These are phyloP conservation scores for Escallonia herrerae DNA, from an alignment of 129 eudicot genomes.

Conservation along the genomic window DNA sequence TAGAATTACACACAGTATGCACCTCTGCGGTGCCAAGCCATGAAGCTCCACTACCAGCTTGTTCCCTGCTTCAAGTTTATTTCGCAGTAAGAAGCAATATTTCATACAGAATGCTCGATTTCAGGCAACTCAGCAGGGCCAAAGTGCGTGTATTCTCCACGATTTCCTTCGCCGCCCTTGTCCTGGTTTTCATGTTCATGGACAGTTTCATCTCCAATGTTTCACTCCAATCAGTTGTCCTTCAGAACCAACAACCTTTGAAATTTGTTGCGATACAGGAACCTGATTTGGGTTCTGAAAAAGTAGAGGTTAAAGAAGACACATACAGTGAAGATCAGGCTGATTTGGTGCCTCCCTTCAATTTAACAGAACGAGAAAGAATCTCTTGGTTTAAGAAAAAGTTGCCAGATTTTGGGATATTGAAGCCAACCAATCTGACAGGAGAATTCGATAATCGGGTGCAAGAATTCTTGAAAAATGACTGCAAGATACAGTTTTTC, in stretches of 20 bases:
- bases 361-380: slow-evolving; percentile 23
- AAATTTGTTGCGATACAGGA: slow-evolving; percentile 6
- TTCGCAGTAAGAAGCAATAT: neutral
- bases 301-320: slow-evolving; percentile 22
- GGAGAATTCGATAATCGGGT: slow-evolving; percentile 33
- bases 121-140: slow-evolving; percentile 1
- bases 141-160: slow-evolving; percentile 20
- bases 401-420: slow-evolving; percentile 24
- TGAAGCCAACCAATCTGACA: slow-evolving; percentile 22
- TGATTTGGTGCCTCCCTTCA: slow-evolving; percentile 26
- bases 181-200: slow-evolving; percentile 19
- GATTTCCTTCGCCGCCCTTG: slow-evolving; percentile 13
- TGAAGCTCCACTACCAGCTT: neutral
- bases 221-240: slow-evolving; percentile 6
- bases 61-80: neutral
- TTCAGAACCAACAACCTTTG: slow-evolving; percentile 4
- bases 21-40: neutral
- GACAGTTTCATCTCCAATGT: slow-evolving; percentile 13
- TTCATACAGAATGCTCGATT: slow-evolving; percentile 9
- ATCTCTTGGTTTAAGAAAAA: slow-evolving; percentile 32
- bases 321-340: neutral
- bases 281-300: neutral
- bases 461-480: slow-evolving; percentile 19
- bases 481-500: slow-evolving; percentile 47
- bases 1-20: too few species aligned